A percentile compares a stretch with the other conserved stretches of the same genome.
These are phyloP conservation scores for Physcomitrellopsis africana DNA, from an alignment of 225 moss, liverwort and hornwort species.

Conservation along the genomic window DNA sequence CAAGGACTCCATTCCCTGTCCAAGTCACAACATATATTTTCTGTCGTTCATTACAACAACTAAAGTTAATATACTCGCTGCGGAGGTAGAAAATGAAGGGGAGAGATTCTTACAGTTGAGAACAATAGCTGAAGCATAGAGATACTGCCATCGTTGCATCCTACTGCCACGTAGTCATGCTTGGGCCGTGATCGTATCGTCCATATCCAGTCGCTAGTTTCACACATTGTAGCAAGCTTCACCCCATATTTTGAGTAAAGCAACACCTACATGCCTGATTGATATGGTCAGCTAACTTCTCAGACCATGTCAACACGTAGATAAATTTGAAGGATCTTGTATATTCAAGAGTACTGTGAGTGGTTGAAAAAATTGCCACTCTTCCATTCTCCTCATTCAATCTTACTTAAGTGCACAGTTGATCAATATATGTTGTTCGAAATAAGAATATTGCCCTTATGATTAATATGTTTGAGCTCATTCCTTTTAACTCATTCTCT, in stretches of 20 bases:
- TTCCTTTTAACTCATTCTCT: neutral
- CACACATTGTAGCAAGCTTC: slow-evolving; percentile 84
- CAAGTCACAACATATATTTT: neutral
- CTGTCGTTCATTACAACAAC: neutral
- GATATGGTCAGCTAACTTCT: slow-evolving; percentile 22
- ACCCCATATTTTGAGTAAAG: slow-evolving; percentile 89
- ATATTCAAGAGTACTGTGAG: neutral
- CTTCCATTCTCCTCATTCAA: neutral
- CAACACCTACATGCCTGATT: slow-evolving; percentile 68
- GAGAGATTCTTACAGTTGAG: slow-evolving; percentile 69
- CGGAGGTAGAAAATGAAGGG: neutral
- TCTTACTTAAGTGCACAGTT: neutral
- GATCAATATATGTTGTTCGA: slow-evolving; percentile 7
- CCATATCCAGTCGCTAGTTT: slow-evolving; percentile 96
- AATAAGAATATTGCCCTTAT: neutral
- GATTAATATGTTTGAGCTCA: neutral
- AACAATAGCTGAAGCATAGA: slow-evolving; percentile 92
- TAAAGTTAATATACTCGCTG: neutral
- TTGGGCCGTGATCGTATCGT: slow-evolving; percentile 81
- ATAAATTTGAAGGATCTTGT: neutral
- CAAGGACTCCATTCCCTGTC: neutral
- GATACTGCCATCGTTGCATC: slow-evolving; percentile 97
- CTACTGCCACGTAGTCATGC: slow-evolving; percentile 86
- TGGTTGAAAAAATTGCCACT: neutral
- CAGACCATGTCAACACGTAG: neutral